A percentile compares a stretch with the other conserved stretches of the same genome.
Conservation (phyloP, 305 asterid genomes). For the Rubia peregrina region DNA sequence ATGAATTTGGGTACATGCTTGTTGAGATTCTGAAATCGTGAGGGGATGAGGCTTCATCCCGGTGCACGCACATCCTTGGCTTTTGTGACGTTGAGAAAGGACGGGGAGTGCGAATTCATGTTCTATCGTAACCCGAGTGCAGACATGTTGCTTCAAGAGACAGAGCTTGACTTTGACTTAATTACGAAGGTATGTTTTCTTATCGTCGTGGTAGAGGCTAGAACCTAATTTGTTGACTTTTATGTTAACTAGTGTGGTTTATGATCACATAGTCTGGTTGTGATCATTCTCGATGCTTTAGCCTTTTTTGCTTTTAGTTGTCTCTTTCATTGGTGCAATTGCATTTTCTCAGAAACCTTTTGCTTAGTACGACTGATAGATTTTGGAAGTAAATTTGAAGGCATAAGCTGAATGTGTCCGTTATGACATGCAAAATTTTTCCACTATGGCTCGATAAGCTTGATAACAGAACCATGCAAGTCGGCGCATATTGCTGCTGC, state of each 20-base stretch:
- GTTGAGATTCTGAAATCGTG: conserved; percentile 79
- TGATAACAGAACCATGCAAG: conserved; percentile 93
- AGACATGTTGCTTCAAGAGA: conserved; percentile 78
- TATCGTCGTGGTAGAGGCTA: background rate
- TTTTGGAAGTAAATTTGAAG: background rate
- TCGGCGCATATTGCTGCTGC: conserved; percentile 89
- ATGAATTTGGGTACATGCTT: conserved; percentile 95
- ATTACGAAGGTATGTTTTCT: conserved; percentile 67
- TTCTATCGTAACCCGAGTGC: conserved; percentile 98
- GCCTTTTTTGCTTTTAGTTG: background rate
- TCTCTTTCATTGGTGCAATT: background rate
- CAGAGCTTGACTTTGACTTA: conserved; percentile 77
- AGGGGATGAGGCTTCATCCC: conserved; percentile 90
- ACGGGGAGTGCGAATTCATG: conserved; percentile 98
- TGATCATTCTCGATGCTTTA: background rate
- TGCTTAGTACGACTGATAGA: background rate
- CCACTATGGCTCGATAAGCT: conserved; percentile 96
- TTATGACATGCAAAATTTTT: conserved; percentile 71
- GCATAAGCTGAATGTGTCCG: conserved; percentile 7
- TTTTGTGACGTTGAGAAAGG: conserved; percentile 81
- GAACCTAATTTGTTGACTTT: background rate
- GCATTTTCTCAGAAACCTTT: conserved; percentile 1
- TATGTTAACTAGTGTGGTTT: background rate
- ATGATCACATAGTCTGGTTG: too few species aligned
- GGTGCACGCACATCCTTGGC: conserved; percentile 98